These are phyloP conservation scores for Quercus robur DNA, from an alignment of 306 rosid species.

Conservation along the genomic window DNA sequence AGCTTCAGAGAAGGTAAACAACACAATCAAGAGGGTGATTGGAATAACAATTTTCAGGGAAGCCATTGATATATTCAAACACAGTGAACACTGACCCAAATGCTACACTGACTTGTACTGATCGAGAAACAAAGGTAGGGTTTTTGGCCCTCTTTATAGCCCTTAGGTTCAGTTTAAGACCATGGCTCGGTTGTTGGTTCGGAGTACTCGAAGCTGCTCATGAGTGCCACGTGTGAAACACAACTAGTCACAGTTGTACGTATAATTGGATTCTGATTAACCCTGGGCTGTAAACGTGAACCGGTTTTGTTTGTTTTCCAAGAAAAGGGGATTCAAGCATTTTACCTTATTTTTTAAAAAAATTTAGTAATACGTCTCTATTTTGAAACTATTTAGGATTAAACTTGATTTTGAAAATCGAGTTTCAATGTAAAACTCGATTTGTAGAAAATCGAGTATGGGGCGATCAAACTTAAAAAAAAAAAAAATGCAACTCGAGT, in stretches of 20 bases:
- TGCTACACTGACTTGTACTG: not conserved
- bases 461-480: too few species aligned
- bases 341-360: too few species aligned
- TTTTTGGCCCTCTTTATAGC: not conserved
- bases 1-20: slow-evolving; percentile 7
- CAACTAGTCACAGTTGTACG: not conserved
- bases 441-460: too few species aligned
- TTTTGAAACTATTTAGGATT: too few species aligned
- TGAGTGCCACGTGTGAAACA: slow-evolving; percentile 9
- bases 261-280: too few species aligned
- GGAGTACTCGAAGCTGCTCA: slow-evolving; percentile 1
- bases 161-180: not conserved
- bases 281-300: not conserved
- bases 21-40: not conserved
- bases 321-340: not conserved
- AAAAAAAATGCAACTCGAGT: too few species aligned
- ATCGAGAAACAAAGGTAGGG: not conserved
- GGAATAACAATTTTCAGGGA: not conserved
- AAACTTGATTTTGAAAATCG: too few species aligned
- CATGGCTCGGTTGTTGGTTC: not conserved
- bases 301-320: not conserved
- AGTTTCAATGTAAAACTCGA: too few species aligned
- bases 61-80: slow-evolving; percentile 16
- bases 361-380: too few species aligned
- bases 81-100: not conserved